phyloP scores from a whole-genome alignment of 257 asterid genomes.

The Cynanchum wilfordii region DNA sequence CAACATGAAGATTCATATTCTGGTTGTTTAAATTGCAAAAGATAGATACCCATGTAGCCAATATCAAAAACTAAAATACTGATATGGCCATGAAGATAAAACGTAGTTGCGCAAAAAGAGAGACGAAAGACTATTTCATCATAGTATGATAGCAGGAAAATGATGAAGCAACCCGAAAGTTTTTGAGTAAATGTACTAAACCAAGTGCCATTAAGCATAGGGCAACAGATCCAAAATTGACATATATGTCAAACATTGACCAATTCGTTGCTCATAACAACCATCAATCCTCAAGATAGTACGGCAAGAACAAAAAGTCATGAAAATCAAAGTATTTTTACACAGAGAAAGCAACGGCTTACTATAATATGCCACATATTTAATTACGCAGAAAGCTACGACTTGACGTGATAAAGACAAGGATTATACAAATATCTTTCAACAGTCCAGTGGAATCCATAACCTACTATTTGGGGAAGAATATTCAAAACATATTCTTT shows the following conservation, averaged over 20 bases:
- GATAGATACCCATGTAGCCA: background rate
- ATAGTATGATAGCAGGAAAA: background rate
- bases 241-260: background rate
- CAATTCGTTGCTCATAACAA: background rate
- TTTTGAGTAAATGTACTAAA: background rate
- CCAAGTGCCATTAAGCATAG: background rate
- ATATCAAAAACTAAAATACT: background rate
- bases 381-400: background rate
- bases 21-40: background rate
- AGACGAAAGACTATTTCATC: background rate
- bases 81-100: background rate
- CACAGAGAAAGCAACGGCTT: background rate
- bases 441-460: background rate
- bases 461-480: slow-evolving; percentile 2
- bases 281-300: background rate
- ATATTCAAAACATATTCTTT: slow-evolving; percentile 7
- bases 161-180: background rate
- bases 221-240: background rate
- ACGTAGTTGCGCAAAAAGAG: background rate
- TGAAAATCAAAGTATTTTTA: background rate
- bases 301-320: background rate
- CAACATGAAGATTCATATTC: too few species aligned
- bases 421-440: slow-evolving; percentile 13
- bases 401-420: slow-evolving; percentile 6
- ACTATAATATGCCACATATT: background rate